These are phyloP conservation scores for Talaromyces pinophilus DNA, from an alignment of 2,329 filamentous ascomycete genomes.

Conservation along the genomic window DNA sequence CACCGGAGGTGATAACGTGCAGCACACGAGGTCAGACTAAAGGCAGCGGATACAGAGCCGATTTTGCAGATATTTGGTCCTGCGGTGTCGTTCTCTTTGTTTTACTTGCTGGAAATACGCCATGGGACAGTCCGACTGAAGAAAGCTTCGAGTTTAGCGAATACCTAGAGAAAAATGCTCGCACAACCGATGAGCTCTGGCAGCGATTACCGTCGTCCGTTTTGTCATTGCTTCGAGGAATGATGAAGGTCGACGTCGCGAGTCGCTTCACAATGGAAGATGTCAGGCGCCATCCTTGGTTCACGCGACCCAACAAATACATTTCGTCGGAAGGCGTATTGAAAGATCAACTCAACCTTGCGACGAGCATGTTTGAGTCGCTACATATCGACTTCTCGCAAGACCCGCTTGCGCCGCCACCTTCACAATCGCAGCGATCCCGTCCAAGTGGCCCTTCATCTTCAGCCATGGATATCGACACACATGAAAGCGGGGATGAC, in stretches of 20 bases:
- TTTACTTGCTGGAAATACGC: conserved; percentile 90
- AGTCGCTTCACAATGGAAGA: conserved; percentile 82
- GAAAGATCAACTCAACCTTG: conserved; percentile 76
- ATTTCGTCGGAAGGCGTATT: conserved; percentile 73
- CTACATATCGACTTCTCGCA: conserved; percentile 85
- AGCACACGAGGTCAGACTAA: conserved; percentile 53
- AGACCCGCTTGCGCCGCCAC: conserved; percentile 57
- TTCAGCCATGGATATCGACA: conserved; percentile 63
- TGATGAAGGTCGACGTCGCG: conserved; percentile 78
- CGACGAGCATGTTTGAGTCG: conserved; percentile 92
- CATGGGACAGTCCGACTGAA: conserved; percentile 89
- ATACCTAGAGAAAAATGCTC: conserved; percentile 77
- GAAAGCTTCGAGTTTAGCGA: conserved; percentile 89
- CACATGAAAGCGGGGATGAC: conserved; percentile 32
- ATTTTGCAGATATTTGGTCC: conserved; percentile 92
- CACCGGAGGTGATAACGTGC: conserved; percentile 76
- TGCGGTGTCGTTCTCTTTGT: conserved; percentile 98
- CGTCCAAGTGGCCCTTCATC: conserved; percentile 47
- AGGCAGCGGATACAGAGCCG: conserved; percentile 58
- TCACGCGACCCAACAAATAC: conserved; percentile 77
- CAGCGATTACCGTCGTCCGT: conserved; percentile 70
- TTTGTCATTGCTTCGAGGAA: conserved; percentile 81
- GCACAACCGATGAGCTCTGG: conserved; percentile 85
- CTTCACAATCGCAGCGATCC: conserved; percentile 37
- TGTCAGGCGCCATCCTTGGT: conserved; percentile 92